Base-by-base conservation (phyloP, 208 protist genomes). In the Phytomonas sp. region DNA sequence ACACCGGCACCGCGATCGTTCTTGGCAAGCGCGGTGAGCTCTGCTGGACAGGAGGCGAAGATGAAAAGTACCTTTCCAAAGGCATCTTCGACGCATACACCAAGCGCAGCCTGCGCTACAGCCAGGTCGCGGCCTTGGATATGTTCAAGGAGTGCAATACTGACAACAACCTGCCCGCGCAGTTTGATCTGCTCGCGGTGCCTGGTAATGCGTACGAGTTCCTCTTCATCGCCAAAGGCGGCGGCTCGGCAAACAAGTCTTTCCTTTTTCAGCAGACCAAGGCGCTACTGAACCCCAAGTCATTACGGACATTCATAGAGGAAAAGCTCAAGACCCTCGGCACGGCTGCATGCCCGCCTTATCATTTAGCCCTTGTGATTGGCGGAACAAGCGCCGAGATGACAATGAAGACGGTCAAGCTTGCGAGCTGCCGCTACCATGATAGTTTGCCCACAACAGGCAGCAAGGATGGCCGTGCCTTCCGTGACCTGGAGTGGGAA, bases 71-170 rank as follows among this genome's bases (percentile, higher is more conserved):
- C 63, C 79, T 99, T 32, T 98, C 97, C 14, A 75, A 88, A 69
- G 98, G 98, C 40, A 87, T 99, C 56, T 99, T 91, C 82, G 85
- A 98, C 56, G 91, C 95, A 49, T 99, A 99, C 82, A 95, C 83
- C 11, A 76, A 87, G 37, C 91, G 88, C 66, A 98, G 98, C 82
- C 89, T 99, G 66, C 93, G 98, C 66, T 99, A 99, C 91, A 97
- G 94, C 66, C 95, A 98, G 81, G 94, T 93, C 5, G 91, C 95
- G 8, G 89, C 96, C 26, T 77, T 99, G 29, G 93, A 97, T 72
- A 99, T 99, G 97, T 99, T 96, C 78, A 94, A 94, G 67, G 97
- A 99, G 84, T 88, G 78, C 69, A 99, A 99, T 82, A 99, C 98
- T 0, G 93, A 92, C 45, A 84, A 87, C 74, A 99, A 99, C 81